Evolutionary conservation across 148 eudicot genomes (phyloP).

Genomic region (Fallopia convolvulus): DNA sequence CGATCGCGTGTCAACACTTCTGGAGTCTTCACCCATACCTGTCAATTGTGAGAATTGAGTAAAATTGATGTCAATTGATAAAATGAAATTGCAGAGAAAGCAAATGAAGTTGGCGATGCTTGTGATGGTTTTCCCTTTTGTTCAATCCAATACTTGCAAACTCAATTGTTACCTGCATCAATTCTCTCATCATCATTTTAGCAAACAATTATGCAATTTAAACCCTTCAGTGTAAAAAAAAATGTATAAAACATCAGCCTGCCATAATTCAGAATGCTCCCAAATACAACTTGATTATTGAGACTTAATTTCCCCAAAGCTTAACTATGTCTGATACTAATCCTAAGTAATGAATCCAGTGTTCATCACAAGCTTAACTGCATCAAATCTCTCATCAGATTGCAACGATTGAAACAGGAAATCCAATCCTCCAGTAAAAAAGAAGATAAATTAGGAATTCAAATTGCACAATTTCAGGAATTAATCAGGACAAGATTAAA

Average conservation of each 20-base stretch:
- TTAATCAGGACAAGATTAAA: neutral
- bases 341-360: neutral
- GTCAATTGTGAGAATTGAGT: conserved; percentile 9
- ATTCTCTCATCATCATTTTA: neutral
- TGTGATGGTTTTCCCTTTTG: neutral
- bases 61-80: too few relatives aligned
- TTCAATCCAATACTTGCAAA: neutral
- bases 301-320: too few relatives aligned
- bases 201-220: neutral
- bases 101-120: neutral
- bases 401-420: neutral
- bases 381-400: neutral
- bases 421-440: neutral
- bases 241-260: neutral
- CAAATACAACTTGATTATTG: too few relatives aligned
- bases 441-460: neutral
- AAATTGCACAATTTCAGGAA: neutral
- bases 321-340: neutral
- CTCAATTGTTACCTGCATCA: neutral
- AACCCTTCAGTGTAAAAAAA: neutral
- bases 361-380: too few relatives aligned
- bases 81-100: neutral
- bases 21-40: conserved; percentile 97
- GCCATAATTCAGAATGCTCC: neutral
- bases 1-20: conserved; percentile 95